Evolutionary conservation across 306 rosid genomes (phyloP).

Genomic region (Corylus americana): DNA sequence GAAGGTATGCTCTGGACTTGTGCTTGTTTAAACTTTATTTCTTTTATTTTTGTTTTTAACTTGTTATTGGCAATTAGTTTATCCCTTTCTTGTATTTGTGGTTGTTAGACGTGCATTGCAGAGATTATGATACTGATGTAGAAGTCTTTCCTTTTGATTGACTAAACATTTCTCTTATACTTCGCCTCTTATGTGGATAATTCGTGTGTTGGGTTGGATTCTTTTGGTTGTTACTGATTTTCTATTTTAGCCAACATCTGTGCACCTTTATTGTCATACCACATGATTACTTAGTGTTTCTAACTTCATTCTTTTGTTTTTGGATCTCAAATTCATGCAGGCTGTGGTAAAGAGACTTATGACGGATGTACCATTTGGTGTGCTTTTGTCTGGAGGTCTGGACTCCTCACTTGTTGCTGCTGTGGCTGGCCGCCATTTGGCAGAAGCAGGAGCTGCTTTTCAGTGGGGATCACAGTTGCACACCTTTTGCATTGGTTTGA

Average conservation of each 20-base stretch:
- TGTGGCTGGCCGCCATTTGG: constrained; percentile 73
- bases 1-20: constrained; percentile 51
- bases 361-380: constrained; percentile 99
- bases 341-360: constrained; percentile 94
- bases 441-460: constrained; percentile 56
- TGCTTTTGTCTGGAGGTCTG: constrained; percentile 90
- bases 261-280: neutral
- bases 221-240: neutral
- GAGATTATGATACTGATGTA: neutral
- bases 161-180: neutral
- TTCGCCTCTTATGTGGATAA: neutral
- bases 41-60: constrained; percentile 4
- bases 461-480: constrained; percentile 98
- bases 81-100: neutral
- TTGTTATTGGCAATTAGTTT: neutral
- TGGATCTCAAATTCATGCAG: constrained; percentile 44
- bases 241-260: neutral
- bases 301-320: constrained; percentile 18
- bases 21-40: neutral
- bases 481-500: constrained; percentile 88
- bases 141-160: neutral
- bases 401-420: constrained; percentile 99
- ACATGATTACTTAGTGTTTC: constrained; percentile 2
- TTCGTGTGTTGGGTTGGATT: constrained; percentile 7
- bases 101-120: neutral